phyloP scores from a whole-genome alignment of 345 rosid species.

The Salix arbutifolia region DNA sequence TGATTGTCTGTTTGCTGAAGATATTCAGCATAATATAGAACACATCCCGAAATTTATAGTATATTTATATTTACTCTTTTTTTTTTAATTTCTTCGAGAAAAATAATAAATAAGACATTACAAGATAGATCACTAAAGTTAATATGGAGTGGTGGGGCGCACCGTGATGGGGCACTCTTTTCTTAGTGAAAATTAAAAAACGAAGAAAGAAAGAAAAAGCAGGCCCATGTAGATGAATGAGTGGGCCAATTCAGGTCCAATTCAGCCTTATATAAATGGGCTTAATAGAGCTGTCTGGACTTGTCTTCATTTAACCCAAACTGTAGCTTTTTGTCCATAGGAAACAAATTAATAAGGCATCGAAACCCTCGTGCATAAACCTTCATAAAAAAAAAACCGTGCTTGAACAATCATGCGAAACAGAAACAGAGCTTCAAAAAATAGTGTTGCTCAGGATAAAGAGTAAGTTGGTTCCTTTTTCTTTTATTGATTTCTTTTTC shows the following conservation, averaged over 20 bases:
- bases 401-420: conserved; percentile 9
- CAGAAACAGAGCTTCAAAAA: conserved; percentile 7
- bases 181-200: neutral
- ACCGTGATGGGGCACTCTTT: no score
- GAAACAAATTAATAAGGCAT: neutral
- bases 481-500: no score
- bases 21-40: neutral
- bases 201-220: neutral
- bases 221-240: neutral
- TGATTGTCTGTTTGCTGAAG: neutral
- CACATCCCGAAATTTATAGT: no score
- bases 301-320: neutral
- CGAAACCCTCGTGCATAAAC: neutral
- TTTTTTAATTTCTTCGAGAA: no score
- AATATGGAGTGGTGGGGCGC: no score
- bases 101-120: no score
- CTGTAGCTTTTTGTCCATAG: neutral
- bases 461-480: conserved; percentile 11
- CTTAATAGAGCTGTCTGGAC: neutral
- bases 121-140: no score
- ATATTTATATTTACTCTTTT: no score
- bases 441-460: conserved; percentile 8
- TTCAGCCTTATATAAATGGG: neutral
- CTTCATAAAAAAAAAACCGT: neutral
- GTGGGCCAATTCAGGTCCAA: neutral